Percentiles rank a stretch among this genome's conserved stretches.
Conservation (phyloP, 257 asterid species). For the Nicotiana sylvestris region DNA sequence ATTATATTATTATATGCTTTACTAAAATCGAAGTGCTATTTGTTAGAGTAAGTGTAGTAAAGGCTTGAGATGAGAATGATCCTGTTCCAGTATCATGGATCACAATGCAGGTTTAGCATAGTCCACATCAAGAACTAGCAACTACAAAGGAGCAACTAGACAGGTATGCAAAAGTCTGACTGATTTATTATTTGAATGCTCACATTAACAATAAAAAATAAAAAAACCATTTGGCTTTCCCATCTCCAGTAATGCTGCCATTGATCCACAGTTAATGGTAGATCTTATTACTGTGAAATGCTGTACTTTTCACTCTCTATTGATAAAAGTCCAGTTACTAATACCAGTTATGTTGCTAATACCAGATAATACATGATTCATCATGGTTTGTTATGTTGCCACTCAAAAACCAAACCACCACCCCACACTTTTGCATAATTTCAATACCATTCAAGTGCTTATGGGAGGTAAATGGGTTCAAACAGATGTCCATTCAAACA, state of each 20-base stretch:
- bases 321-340: not conserved
- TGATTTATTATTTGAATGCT: not conserved
- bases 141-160: not conserved
- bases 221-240: not conserved
- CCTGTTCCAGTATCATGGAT: not conserved
- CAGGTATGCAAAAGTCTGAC: not conserved
- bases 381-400: too few relatives aligned
- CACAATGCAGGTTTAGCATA: not conserved
- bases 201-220: not conserved
- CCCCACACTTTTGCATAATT: too few relatives aligned
- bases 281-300: not conserved
- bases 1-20: not conserved
- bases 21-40: not conserved
- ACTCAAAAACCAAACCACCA: too few relatives aligned
- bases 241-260: not conserved
- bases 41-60: not conserved
- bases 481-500: too few relatives aligned
- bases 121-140: slow-evolving; percentile 7
- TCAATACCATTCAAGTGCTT: too few relatives aligned
- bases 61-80: not conserved
- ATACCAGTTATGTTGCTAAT: too few relatives aligned
- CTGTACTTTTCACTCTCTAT: not conserved
- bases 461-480: too few relatives aligned
- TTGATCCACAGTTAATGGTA: not conserved
- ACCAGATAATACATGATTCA: too few relatives aligned